Evolutionary conservation across 805 yeast species (phyloP).

Genomic region (Candida multigemmis): DNA sequence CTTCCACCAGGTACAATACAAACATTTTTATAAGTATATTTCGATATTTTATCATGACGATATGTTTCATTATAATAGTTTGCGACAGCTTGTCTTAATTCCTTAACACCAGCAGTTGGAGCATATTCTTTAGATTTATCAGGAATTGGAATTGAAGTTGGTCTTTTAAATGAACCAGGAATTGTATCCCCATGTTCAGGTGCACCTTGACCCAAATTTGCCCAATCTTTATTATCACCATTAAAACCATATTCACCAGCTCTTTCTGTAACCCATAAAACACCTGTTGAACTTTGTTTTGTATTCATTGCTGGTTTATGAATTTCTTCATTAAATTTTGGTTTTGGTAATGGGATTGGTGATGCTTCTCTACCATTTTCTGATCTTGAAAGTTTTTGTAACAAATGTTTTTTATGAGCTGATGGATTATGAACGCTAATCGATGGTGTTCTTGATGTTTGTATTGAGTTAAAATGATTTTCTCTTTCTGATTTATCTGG

Average conservation of each 20-base stretch:
- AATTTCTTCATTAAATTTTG: constrained; percentile 32
- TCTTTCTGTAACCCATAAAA: constrained; percentile 55
- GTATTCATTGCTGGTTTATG: constrained; percentile 53
- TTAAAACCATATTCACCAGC: constrained; percentile 49
- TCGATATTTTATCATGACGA: constrained; percentile 37
- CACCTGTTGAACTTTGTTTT: constrained; percentile 53
- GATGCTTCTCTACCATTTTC: constrained; percentile 32
- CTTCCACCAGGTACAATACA: constrained; percentile 60
- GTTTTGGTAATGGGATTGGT: constrained; percentile 44
- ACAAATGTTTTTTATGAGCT: constrained; percentile 8
- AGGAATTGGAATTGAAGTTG: constrained; percentile 36
- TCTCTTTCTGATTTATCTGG: constrained; percentile 5
- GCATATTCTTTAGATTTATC: constrained; percentile 47
- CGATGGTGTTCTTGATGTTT: constrained; percentile 16
- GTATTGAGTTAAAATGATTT: constrained; percentile 9
- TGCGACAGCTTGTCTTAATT: constrained; percentile 50
- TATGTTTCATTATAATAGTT: constrained; percentile 46
- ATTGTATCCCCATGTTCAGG: constrained; percentile 54
- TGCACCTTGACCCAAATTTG: constrained; percentile 57
- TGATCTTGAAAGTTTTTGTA: constrained; percentile 18
- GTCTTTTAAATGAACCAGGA: constrained; percentile 50
- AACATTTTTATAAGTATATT: constrained; percentile 52
- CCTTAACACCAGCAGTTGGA: constrained; percentile 50
- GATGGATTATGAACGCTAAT: constrained; percentile 1
- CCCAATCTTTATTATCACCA: constrained; percentile 37